phyloP scores from a whole-genome alignment of 371 early-diverging fungal species.

The Nosema muscidifuracis region DNA sequence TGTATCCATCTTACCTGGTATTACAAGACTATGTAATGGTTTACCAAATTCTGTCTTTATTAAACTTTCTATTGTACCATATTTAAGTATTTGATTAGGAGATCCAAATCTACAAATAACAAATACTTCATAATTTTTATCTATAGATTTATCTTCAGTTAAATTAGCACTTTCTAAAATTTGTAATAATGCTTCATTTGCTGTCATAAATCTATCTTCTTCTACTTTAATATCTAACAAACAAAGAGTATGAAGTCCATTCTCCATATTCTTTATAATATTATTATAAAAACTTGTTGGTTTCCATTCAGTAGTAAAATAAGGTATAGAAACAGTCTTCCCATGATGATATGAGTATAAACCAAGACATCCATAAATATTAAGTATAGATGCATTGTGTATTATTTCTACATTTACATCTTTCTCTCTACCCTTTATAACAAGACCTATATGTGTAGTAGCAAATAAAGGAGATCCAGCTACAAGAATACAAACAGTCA shows the following conservation, averaged over 20 bases:
- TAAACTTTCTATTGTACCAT: conserved; percentile 77
- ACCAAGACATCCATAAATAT: conserved; percentile 91
- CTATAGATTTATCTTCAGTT: too few species aligned
- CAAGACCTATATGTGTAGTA: conserved; percentile 94
- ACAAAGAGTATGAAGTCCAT: conserved; percentile 88
- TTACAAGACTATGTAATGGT: conserved; percentile 89
- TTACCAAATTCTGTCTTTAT: conserved; percentile 70
- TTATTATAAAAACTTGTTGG: conserved; percentile 90
- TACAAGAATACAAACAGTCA: conserved; percentile 86
- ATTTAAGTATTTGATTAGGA: conserved; percentile 70
- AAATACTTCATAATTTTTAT: conserved; percentile 73
- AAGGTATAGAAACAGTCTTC: conserved; percentile 92
- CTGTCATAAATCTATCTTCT: conserved; percentile 89
- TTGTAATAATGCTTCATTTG: conserved; percentile 81
- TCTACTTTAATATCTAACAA: conserved; percentile 94
- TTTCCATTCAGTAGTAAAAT: conserved; percentile 85
- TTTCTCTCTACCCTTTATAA: conserved; percentile 80
- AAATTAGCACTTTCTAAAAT: conserved; percentile 76
- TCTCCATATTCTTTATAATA: conserved; percentile 73
- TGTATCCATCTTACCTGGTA: conserved; percentile 77
- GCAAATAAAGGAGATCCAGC: conserved; percentile 94
- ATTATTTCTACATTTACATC: conserved; percentile 74
- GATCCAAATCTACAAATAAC: conserved; percentile 85
- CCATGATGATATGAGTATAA: conserved; percentile 96
- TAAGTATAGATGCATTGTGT: conserved; percentile 97